Evolutionary conservation across 2,329 filamentous ascomycete species (phyloP), one percentile per base, ranked within the genome.

Genomic region (Colletotrichum sansevieriae): DNA sequence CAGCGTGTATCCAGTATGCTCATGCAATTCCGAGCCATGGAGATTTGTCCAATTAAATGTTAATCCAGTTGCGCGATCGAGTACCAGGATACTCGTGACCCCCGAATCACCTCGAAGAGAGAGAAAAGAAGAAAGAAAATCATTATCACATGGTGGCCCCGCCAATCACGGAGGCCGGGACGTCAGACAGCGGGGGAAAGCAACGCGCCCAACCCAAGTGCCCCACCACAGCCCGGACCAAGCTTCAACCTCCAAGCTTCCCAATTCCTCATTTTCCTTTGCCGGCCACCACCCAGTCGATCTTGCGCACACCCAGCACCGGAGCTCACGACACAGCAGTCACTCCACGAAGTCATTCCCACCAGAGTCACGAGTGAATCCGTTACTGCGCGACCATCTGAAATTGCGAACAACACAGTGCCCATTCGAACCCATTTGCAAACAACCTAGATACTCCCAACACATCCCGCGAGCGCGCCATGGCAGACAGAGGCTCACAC

Each of bases 401-500:
- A 20, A 51, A 51, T n/a, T 51, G 22, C 47, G 13, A 51, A 7
- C 47, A 29, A 29, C 8, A 29, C 7, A 29, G 29, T 29, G 8
- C 29, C 29, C 29, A 29, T 9, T 29, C 8, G 7, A 29, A 9
- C 29, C 29, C 6, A 2, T 29, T 49, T 25, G 43, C 8, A 46
- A 51, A 43, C 43, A 25, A 55, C 7, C 58, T 55, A 63, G 47
- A 29, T 29, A 29, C 44, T 29, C 56, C 41, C 55, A n/a, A 62
- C 43, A 41, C 49, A 33, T 15, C 25, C 44, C 18, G 29, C 69
- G 47, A 61, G 73, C 72, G 72, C 71, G 75, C 73, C 68, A 87
- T 87, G 84, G 82, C 85, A 74, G 85, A 87, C 74, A 82, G 84
- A 82, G 80, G 78, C 65, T 78, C 79, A 63, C 79, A 85, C 72